Percentiles rank a stretch among this genome's conserved stretches.
Conservation (phyloP, 768 basidiomycete species). For the Serendipita sp. region DNA sequence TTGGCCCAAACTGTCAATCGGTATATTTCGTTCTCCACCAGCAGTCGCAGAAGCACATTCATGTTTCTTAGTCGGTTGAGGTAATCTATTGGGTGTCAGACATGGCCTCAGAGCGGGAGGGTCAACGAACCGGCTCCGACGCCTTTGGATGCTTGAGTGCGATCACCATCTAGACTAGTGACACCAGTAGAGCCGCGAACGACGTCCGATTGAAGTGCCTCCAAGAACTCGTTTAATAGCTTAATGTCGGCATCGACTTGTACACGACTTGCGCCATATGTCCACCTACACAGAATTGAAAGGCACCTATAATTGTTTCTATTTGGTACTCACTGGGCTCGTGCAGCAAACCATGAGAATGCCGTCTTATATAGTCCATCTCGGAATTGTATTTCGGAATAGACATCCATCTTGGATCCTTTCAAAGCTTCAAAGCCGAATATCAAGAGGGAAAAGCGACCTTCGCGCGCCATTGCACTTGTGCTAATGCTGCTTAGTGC, state of each 20-base stretch:
- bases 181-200: slow-evolving; percentile 32
- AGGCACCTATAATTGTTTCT: neutral
- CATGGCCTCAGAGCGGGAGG: neutral
- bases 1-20: slow-evolving; percentile 83
- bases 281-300: slow-evolving; percentile 45
- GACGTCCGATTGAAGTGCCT: slow-evolving; percentile 56
- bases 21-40: slow-evolving; percentile 82
- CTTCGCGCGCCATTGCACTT: slow-evolving; percentile 80
- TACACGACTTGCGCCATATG: slow-evolving; percentile 83
- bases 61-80: slow-evolving; percentile 42
- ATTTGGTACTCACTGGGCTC: slow-evolving; percentile 57
- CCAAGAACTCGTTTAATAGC: slow-evolving; percentile 68
- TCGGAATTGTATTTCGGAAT: slow-evolving; percentile 60
- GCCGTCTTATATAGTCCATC: slow-evolving; percentile 63
- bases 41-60: slow-evolving; percentile 58
- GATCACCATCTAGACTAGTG: slow-evolving; percentile 19
- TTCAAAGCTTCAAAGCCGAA: slow-evolving; percentile 88
- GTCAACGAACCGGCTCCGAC: neutral
- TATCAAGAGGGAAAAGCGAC: slow-evolving; percentile 74
- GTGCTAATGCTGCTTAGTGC: slow-evolving; percentile 34
- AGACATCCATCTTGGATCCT: slow-evolving; percentile 70
- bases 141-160: slow-evolving; percentile 43
- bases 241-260: slow-evolving; percentile 82
- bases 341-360: slow-evolving; percentile 82
- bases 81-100: slow-evolving; percentile 30